A percentile compares a stretch with the other conserved stretches of the same genome.
These are phyloP conservation scores for Trichomonas gallinae DNA, from an alignment of 208 protist genomes.

Conservation along the genomic window DNA sequence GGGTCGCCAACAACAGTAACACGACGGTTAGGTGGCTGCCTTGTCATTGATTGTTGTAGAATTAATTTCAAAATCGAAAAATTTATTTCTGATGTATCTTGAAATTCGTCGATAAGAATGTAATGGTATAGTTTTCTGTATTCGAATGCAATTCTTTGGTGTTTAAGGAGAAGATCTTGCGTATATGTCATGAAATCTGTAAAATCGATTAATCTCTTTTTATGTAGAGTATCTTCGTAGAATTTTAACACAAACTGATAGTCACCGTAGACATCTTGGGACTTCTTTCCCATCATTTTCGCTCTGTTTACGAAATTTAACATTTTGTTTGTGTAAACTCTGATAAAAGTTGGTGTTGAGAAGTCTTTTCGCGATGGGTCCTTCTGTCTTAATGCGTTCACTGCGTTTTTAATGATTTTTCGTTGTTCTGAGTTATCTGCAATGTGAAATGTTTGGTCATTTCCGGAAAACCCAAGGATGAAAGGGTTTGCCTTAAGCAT, in stretches of 20 bases:
- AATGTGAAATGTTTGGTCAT: not conserved
- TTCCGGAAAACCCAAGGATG: conserved; percentile 10
- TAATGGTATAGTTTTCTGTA: conserved; percentile 13
- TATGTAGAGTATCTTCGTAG: conserved; percentile 23
- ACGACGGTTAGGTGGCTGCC: not conserved
- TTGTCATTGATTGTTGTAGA: not conserved
- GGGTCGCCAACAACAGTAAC: conserved; percentile 9
- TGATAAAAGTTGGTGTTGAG: not conserved
- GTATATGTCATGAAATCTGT: conserved; percentile 30
- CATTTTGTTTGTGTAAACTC: not conserved
- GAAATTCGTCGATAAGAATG: conserved; percentile 35
- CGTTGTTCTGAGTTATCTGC: not conserved
- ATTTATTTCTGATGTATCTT: conserved; percentile 27
- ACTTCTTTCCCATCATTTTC: not conserved
- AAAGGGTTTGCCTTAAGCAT: conserved; percentile 11
- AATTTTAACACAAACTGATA: not conserved
- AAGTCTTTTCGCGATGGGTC: not conserved
- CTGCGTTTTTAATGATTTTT: conserved; percentile 23
- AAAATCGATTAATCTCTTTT: conserved; percentile 30
- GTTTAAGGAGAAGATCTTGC: conserved; percentile 25
- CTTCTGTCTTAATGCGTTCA: not conserved
- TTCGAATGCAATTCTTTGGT: conserved; percentile 2
- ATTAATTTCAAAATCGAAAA: conserved; percentile 24
- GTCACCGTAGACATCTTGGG: not conserved
- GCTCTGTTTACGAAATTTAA: not conserved